Evolutionary conservation across 257 asterid species (phyloP).

Genomic region (Primulina huaijiensis): DNA sequence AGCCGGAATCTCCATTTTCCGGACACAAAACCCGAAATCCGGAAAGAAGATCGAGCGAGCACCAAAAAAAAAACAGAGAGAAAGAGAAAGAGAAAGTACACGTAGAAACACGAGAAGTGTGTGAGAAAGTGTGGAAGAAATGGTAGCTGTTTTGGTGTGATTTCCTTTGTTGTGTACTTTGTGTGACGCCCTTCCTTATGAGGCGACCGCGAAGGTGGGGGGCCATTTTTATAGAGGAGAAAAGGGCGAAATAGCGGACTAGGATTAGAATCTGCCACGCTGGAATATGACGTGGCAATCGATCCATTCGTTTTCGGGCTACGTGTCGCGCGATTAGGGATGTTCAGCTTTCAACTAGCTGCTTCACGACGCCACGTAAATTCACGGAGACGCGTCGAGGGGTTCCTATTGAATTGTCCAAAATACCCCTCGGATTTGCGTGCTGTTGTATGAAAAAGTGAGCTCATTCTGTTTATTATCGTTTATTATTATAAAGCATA

Average conservation of each 20-base stretch:
- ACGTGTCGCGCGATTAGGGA: conserved; percentile 48
- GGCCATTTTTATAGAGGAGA: conserved; percentile 23
- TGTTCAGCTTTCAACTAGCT: conserved; percentile 22
- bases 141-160: conserved; percentile 31
- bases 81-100: background rate
- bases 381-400: conserved; percentile 24
- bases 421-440: conserved; percentile 27
- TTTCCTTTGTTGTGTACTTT: conserved; percentile 17
- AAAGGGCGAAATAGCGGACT: conserved; percentile 29
- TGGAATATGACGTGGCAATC: conserved; percentile 35
- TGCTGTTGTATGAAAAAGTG: too few species aligned
- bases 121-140: conserved; percentile 18
- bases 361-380: conserved; percentile 55
- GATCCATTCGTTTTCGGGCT: conserved; percentile 11
- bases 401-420: conserved; percentile 5
- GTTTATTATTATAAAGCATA: too few species aligned
- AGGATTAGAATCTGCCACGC: conserved; percentile 28
- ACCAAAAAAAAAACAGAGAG: background rate
- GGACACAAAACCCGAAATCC: conserved; percentile 6
- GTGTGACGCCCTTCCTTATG: conserved; percentile 25
- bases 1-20: conserved; percentile 39
- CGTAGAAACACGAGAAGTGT: conserved; percentile 21
- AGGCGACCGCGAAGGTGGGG: conserved; percentile 14
- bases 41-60: conserved; percentile 10
- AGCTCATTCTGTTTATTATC: too few species aligned